Evolutionary conservation across 495 filamentous ascomycete genomes (phyloP).

Genomic region (Lepidopterella palustris): DNA sequence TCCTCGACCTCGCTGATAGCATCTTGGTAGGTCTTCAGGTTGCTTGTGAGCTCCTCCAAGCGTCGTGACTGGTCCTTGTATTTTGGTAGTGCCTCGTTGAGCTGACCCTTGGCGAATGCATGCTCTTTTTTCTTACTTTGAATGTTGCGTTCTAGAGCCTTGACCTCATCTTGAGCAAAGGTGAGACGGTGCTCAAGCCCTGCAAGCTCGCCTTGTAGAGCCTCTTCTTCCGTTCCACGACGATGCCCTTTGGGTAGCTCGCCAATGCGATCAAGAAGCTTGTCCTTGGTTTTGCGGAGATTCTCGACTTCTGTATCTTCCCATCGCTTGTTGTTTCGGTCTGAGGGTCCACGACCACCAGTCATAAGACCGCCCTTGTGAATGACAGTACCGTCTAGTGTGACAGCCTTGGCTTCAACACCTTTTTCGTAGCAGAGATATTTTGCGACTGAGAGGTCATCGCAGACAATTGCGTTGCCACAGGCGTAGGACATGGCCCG

Average conservation of each 20-base stretch:
- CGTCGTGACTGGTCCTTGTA: constrained; percentile 62
- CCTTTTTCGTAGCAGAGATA: constrained; percentile 79
- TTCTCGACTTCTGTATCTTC: constrained; percentile 84
- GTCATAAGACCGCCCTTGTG: constrained; percentile 98
- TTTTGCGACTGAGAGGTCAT: constrained; percentile 76
- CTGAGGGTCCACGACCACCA: constrained; percentile 72
- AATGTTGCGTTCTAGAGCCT: constrained; percentile 77
- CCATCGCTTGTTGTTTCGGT: constrained; percentile 69
- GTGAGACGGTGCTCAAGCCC: constrained; percentile 73
- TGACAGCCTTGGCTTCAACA: constrained; percentile 89
- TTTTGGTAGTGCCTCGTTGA: constrained; percentile 70
- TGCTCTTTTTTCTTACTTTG: constrained; percentile 80
- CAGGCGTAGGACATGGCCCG: constrained; percentile 92
- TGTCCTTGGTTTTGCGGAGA: constrained; percentile 63
- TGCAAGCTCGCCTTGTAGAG: constrained; percentile 68
- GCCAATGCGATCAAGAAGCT: constrained; percentile 62
- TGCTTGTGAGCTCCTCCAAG: constrained; percentile 58
- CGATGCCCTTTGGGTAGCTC: constrained; percentile 70
- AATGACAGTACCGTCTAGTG: constrained; percentile 84
- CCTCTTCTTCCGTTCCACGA: constrained; percentile 68
- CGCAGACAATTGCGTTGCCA: constrained; percentile 92
- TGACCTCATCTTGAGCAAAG: constrained; percentile 67
- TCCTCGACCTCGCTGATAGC: constrained; percentile 83
- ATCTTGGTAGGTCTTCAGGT: constrained; percentile 62
- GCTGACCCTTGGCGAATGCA: constrained; percentile 59